Evolutionary conservation across 345 rosid species (phyloP).

Genomic region (Camelina hispida): DNA sequence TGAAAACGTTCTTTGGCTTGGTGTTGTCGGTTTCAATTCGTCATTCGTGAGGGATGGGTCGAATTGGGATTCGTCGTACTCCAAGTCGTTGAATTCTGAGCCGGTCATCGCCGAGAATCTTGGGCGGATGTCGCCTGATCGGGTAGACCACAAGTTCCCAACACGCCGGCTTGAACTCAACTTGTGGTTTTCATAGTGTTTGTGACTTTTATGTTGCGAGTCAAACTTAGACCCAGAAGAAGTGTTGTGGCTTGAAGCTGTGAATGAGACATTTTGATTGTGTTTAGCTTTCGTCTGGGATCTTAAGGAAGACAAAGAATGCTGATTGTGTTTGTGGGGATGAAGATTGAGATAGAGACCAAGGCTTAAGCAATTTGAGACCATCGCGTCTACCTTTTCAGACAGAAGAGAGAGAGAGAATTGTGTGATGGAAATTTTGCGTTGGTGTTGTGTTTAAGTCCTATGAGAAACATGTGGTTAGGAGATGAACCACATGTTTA

Average conservation of each 20-base stretch:
- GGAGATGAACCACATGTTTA: conserved; percentile 41
- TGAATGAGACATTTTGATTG: conserved; percentile 38
- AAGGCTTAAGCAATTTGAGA: conserved; percentile 55
- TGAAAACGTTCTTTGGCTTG: conserved; percentile 63
- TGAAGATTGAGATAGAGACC: conserved; percentile 54
- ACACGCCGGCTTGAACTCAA: conserved; percentile 12
- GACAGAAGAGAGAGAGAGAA: conserved; percentile 31
- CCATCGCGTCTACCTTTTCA: conserved; percentile 49
- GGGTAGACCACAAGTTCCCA: conserved; percentile 17
- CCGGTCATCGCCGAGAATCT: conserved; percentile 37
- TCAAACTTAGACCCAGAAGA: conserved; percentile 14
- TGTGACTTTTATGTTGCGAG: conserved; percentile 19
- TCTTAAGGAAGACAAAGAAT: conserved; percentile 25
- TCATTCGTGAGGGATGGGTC: conserved; percentile 80
- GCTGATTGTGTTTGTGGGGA: conserved; percentile 36
- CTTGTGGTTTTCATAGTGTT: not conserved
- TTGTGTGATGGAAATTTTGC: conserved; percentile 45
- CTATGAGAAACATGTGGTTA: conserved; percentile 37
- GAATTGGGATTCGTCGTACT: conserved; percentile 43
- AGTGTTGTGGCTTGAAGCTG: conserved; percentile 23
- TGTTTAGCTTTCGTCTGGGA: conserved; percentile 33
- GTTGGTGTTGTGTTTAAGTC: conserved; percentile 28
- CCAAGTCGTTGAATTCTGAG: conserved; percentile 35
- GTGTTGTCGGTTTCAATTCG: conserved; percentile 77
- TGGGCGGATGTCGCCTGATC: conserved; percentile 42